A percentile compares a stretch with the other conserved stretches of the same genome.
phyloP scores from a whole-genome alignment of 805 yeast species.

The Saturnispora saitoi region DNA sequence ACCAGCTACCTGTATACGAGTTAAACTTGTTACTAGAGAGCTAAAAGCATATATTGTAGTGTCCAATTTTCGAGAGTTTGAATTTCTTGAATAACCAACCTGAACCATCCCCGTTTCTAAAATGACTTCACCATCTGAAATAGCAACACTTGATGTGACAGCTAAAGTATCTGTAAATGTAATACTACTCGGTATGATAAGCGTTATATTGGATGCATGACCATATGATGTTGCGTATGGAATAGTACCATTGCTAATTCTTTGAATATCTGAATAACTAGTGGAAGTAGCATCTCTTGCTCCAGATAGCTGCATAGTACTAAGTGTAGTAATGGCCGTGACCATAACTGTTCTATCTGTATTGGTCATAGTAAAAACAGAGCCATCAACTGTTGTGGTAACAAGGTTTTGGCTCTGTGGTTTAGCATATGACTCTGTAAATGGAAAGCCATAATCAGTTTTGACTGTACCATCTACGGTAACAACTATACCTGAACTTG shows the following conservation, averaged over 20 bases:
- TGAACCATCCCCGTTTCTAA: slow-evolving; percentile 11
- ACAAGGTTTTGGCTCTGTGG: slow-evolving; percentile 3
- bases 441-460: slow-evolving; percentile 5
- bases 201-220: slow-evolving; percentile 20
- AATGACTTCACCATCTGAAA: slow-evolving; percentile 27
- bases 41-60: slow-evolving; percentile 12
- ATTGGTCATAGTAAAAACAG: background rate
- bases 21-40: slow-evolving; percentile 8
- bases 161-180: slow-evolving; percentile 13
- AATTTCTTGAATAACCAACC: background rate
- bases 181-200: slow-evolving; percentile 20
- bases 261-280: slow-evolving; percentile 7
- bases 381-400: slow-evolving; percentile 1
- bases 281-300: slow-evolving; percentile 2
- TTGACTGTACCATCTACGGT: slow-evolving; percentile 3
- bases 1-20: background rate
- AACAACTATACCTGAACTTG: background rate
- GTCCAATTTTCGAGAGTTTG: background rate
- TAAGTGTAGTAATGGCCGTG: background rate
- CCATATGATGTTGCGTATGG: slow-evolving; percentile 25
- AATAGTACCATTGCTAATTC: slow-evolving; percentile 24
- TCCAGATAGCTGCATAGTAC: background rate
- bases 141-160: slow-evolving; percentile 14
- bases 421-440: slow-evolving; percentile 6
- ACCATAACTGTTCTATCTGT: background rate